Percentiles rank a stretch among this genome's conserved stretches.
Evolutionary conservation across 106 monocot genomes (phyloP).

Genomic region (Cymbidium sinense): DNA sequence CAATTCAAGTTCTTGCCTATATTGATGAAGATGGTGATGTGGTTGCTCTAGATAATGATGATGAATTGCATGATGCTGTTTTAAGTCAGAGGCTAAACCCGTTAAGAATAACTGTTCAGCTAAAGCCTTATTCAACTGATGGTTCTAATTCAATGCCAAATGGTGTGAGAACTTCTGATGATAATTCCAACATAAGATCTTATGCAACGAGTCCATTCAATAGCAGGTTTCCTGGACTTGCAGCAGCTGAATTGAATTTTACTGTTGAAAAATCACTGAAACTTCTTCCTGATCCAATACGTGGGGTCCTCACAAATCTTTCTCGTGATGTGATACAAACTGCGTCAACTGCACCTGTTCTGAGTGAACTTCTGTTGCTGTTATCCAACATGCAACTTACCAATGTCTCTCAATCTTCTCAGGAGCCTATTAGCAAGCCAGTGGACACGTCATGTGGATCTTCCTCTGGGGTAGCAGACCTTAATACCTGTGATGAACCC

Average conservation of each 20-base stretch:
- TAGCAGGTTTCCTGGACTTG: background rate
- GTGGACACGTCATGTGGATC: background rate
- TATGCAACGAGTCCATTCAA: background rate
- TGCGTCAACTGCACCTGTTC: constrained; percentile 28
- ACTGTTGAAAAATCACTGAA: constrained; percentile 45
- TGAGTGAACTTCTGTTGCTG: constrained; percentile 33
- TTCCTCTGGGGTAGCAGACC: background rate
- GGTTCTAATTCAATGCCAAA: constrained; percentile 8
- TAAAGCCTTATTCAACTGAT: constrained; percentile 21
- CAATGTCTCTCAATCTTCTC: constrained; percentile 6
- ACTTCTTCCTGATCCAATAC: constrained; percentile 18
- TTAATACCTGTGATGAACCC: constrained; percentile 1
- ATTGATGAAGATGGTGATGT: constrained; percentile 82
- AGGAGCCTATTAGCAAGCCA: constrained; percentile 4
- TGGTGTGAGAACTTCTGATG: background rate
- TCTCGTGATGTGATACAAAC: constrained; percentile 41
- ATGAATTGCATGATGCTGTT: constrained; percentile 81
- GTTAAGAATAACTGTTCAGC: constrained; percentile 57
- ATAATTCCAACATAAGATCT: background rate
- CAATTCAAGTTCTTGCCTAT: constrained; percentile 61
- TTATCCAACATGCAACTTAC: constrained; percentile 30
- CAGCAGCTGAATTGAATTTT: constrained; percentile 15
- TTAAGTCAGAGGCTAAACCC: constrained; percentile 68
- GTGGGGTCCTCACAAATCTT: constrained; percentile 18
- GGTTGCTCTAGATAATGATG: constrained; percentile 65